These are phyloP conservation scores for Xylaria sp. DNA, from an alignment of 495 filamentous ascomycete species.

Conservation along the genomic window DNA sequence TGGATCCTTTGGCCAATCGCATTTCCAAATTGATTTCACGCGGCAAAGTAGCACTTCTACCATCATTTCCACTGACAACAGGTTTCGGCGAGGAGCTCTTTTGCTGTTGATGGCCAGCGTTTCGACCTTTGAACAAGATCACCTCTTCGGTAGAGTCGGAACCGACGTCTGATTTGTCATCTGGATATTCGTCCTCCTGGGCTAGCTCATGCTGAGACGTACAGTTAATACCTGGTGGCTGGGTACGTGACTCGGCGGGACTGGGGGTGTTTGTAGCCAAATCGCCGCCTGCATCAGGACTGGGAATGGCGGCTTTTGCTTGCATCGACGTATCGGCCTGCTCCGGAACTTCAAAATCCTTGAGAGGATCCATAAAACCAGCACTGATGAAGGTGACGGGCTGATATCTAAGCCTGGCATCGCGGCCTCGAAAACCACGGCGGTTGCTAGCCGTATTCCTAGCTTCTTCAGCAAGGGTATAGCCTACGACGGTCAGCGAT, in stretches of 20 bases:
- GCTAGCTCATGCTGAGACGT: neutral
- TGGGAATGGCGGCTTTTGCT: neutral
- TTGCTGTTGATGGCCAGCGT: conserved; percentile 25
- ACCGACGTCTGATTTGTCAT: conserved; percentile 43
- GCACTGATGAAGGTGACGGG: conserved; percentile 79
- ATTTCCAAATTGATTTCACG: conserved; percentile 27
- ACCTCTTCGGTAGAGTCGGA: conserved; percentile 70
- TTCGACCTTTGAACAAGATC: conserved; percentile 69
- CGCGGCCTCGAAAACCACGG: conserved; percentile 46
- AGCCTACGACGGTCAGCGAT: conserved; percentile 40
- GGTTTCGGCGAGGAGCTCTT: conserved; percentile 1
- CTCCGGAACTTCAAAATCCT: conserved; percentile 35
- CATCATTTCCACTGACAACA: neutral
- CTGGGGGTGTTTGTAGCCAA: neutral
- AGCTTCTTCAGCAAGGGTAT: conserved; percentile 78
- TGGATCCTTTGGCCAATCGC: conserved; percentile 25
- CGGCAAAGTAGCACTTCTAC: conserved; percentile 29
- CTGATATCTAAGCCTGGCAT: conserved; percentile 54
- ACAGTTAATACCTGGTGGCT: neutral
- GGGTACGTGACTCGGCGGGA: neutral
- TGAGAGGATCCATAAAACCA: conserved; percentile 62
- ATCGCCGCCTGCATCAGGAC: neutral
- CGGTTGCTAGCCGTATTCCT: conserved; percentile 72
- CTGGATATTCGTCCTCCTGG: neutral
- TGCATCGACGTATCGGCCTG: neutral